These are phyloP conservation scores for Pseudevernia furfuracea DNA, from an alignment of 495 filamentous ascomycete genomes.

Conservation along the genomic window DNA sequence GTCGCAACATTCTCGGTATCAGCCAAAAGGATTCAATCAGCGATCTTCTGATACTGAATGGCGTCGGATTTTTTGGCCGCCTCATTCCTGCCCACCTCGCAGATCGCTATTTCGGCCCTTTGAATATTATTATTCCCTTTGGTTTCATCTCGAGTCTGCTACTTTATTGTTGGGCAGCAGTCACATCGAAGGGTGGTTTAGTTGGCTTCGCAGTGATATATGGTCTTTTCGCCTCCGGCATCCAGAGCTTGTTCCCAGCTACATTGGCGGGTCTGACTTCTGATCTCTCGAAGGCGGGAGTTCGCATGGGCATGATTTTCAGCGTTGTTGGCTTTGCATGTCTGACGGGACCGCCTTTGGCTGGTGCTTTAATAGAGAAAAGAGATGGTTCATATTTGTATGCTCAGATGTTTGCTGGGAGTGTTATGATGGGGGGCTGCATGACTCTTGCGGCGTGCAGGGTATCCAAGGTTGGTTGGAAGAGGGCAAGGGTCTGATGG, in stretches of 20 bases:
- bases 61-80: constrained; percentile 51
- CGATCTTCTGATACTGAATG: constrained; percentile 60
- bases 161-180: constrained; percentile 50
- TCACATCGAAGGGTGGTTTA: constrained; percentile 39
- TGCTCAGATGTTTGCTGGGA: constrained; percentile 48
- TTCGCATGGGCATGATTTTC: constrained; percentile 66
- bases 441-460: constrained; percentile 16
- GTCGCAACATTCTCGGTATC: constrained; percentile 49
- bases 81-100: constrained; percentile 52
- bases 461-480: constrained; percentile 13
- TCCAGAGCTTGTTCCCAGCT: constrained; percentile 55
- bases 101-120: constrained; percentile 48
- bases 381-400: constrained; percentile 40
- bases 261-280: constrained; percentile 48
- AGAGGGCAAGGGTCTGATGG: constrained; percentile 13
- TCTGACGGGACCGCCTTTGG: constrained; percentile 62
- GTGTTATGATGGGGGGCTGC: constrained; percentile 17
- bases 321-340: constrained; percentile 57
- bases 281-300: constrained; percentile 55
- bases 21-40: constrained; percentile 49
- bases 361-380: constrained; percentile 46
- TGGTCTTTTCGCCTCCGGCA: constrained; percentile 48
- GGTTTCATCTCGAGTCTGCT: constrained; percentile 36
- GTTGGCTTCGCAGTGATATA: constrained; percentile 52
- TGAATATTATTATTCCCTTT: constrained; percentile 47